Conservation (phyloP, 352 stramenopile genomes). For the Phytophthora syringae region DNA sequence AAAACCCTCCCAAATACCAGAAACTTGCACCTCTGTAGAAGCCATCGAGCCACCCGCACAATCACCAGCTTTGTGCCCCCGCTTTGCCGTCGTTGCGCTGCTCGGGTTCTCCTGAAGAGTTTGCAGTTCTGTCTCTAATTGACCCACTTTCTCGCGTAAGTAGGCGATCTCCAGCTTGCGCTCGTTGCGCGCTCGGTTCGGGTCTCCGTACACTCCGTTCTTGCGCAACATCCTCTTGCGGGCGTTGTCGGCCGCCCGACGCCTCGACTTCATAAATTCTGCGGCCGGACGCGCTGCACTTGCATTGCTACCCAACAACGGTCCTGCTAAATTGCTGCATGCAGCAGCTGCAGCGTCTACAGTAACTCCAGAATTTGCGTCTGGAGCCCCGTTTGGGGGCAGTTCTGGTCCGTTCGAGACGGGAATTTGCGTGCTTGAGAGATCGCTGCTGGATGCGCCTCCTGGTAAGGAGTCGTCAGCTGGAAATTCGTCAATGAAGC, state of each 20-base stretch:
- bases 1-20: slow-evolving; percentile 29
- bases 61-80: not conserved
- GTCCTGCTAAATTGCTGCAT: not conserved
- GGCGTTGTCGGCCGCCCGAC: not conserved
- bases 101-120: slow-evolving; percentile 16
- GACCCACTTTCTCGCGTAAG: slow-evolving; percentile 39
- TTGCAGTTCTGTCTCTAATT: slow-evolving; percentile 41
- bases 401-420: slow-evolving; percentile 14
- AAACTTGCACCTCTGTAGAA: slow-evolving; percentile 7
- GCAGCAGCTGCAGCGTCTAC: not conserved
- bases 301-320: not conserved
- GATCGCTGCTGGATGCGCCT: not conserved
- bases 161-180: slow-evolving; percentile 47
- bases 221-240: slow-evolving; percentile 27
- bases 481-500: slow-evolving; percentile 36
- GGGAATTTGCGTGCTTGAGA: not conserved
- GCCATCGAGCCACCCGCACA: not conserved
- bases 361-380: not conserved
- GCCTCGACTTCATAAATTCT: slow-evolving; percentile 7
- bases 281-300: not conserved
- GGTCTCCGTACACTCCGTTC: slow-evolving; percentile 22
- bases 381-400: slow-evolving; percentile 1
- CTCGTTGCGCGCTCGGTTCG: slow-evolving; percentile 33
- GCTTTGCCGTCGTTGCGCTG: not conserved
- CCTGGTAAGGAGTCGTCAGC: not conserved